Conservation (phyloP, 495 filamentous ascomycete genomes). For the Aspergillus olivimuriae region DNA sequence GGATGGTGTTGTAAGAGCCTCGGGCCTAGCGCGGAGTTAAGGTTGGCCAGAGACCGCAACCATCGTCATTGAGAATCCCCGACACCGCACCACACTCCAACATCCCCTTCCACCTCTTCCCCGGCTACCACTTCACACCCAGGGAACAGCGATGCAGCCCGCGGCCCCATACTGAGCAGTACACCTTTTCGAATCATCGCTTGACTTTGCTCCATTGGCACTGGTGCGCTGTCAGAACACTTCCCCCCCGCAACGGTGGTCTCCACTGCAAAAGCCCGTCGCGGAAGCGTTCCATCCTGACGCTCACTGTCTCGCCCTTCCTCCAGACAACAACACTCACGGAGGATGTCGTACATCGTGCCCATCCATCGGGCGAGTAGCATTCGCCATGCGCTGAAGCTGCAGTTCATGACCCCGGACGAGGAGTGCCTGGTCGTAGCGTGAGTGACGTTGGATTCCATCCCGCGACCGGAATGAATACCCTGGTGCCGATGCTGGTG, state of each 20-base stretch:
- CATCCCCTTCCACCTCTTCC: not conserved
- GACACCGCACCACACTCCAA: not conserved
- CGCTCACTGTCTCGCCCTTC: not conserved
- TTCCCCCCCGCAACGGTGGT: slow-evolving; percentile 1
- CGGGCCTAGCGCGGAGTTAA: slow-evolving; percentile 6
- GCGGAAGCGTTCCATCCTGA: too few species aligned
- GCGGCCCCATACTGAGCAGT: not conserved
- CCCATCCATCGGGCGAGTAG: slow-evolving; percentile 90
- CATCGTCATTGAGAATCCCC: slow-evolving; percentile 2
- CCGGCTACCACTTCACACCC: too few species aligned
- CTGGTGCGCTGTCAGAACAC: not conserved
- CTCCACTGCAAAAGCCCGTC: slow-evolving; percentile 2
- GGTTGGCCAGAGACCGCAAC: not conserved
- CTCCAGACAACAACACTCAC: not conserved
- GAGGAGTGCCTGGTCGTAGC: slow-evolving; percentile 81
- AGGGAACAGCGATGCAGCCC: not conserved
- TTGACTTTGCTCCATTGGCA: not conserved
- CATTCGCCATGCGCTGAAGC: slow-evolving; percentile 77
- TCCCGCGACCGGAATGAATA: not conserved
- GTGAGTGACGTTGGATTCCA: slow-evolving; percentile 45
- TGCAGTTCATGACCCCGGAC: slow-evolving; percentile 63
- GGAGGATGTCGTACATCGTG: slow-evolving; percentile 85
- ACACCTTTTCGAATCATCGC: not conserved
- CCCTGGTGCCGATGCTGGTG: too few species aligned
- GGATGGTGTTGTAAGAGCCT: not conserved